phyloP scores from a whole-genome alignment of 495 filamentous ascomycete species.

The Sordaria brevicollis region DNA sequence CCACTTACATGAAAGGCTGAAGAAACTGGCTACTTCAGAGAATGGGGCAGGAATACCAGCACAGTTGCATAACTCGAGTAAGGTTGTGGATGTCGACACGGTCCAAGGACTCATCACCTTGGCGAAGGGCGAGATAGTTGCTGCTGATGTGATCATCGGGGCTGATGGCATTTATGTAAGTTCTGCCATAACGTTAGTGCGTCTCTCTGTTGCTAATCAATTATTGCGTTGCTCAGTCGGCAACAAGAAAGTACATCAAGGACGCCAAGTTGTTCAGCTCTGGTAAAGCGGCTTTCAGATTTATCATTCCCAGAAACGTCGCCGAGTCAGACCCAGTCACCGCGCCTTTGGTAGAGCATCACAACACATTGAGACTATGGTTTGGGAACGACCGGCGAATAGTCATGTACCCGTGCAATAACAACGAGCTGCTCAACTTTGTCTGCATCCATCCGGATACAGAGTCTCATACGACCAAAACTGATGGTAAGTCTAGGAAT shows the following conservation, averaged over 20 bases:
- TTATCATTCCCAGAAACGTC: conserved; percentile 38
- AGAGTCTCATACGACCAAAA: conserved; percentile 17
- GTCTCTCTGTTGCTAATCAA: neutral
- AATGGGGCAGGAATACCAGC: conserved; percentile 30
- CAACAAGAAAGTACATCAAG: conserved; percentile 19
- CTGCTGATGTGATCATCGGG: conserved; percentile 31
- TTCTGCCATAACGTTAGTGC: neutral
- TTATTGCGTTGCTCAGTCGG: conserved; percentile 12
- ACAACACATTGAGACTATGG: conserved; percentile 40
- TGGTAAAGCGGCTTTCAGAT: conserved; percentile 53
- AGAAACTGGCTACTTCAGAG: conserved; percentile 27
- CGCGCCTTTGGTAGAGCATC: conserved; percentile 24
- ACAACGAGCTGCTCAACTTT: conserved; percentile 48
- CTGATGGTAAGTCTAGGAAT: conserved; percentile 12
- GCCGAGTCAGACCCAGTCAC: conserved; percentile 39
- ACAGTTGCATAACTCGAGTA: conserved; percentile 30
- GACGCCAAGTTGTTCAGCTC: conserved; percentile 32
- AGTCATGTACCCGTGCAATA: conserved; percentile 49
- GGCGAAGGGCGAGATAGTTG: conserved; percentile 20
- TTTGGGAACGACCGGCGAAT: conserved; percentile 40
- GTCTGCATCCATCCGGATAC: conserved; percentile 48
- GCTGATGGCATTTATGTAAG: conserved; percentile 32
- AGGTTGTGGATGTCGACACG: conserved; percentile 34
- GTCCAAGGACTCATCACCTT: conserved; percentile 32
- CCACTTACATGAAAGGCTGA: conserved; percentile 38